Evolutionary conservation across 2,329 filamentous ascomycete species (phyloP).

Genomic region (Hypoxylon sp.): DNA sequence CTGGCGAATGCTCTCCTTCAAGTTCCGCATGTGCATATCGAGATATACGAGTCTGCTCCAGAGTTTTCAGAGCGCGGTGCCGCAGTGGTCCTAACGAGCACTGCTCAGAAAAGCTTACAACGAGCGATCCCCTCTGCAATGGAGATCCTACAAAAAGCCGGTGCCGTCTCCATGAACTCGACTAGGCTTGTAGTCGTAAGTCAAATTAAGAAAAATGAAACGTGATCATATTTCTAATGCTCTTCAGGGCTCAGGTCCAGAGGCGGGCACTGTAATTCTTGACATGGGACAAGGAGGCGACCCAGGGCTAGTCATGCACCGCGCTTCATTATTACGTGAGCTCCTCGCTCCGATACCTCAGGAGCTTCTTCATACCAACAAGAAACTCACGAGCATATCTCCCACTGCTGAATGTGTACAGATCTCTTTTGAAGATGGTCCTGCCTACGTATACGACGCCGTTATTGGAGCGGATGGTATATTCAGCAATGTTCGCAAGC

Average conservation of each 20-base stretch:
- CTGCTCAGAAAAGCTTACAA: not conserved
- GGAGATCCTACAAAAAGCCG: conserved; percentile 16
- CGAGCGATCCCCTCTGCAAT: conserved; percentile 6
- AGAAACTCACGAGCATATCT: conserved; percentile 17
- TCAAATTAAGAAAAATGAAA: not conserved
- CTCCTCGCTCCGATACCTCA: conserved; percentile 15
- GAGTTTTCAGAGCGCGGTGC: conserved; percentile 30
- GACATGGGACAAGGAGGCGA: conserved; percentile 6
- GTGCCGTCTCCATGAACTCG: conserved; percentile 19
- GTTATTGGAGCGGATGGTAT: conserved; percentile 47
- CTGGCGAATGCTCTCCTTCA: conserved; percentile 21
- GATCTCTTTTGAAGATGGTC: conserved; percentile 37
- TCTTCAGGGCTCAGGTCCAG: conserved; percentile 22
- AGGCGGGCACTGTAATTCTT: conserved; percentile 8
- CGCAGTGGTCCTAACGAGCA: conserved; percentile 5
- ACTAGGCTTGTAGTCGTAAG: conserved; percentile 18
- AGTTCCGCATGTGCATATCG: conserved; percentile 4
- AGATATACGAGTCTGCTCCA: conserved; percentile 28
- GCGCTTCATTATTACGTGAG: conserved; percentile 22
- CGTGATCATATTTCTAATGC: not conserved
- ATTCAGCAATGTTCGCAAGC: conserved; percentile 33
- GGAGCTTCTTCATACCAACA: conserved; percentile 13
- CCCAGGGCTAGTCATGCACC: conserved; percentile 5
- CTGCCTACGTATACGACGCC: conserved; percentile 26
- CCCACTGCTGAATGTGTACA: not conserved